These are phyloP conservation scores for Fonsecaea pedrosoi DNA, from an alignment of 2,329 filamentous ascomycete genomes.

Conservation along the genomic window DNA sequence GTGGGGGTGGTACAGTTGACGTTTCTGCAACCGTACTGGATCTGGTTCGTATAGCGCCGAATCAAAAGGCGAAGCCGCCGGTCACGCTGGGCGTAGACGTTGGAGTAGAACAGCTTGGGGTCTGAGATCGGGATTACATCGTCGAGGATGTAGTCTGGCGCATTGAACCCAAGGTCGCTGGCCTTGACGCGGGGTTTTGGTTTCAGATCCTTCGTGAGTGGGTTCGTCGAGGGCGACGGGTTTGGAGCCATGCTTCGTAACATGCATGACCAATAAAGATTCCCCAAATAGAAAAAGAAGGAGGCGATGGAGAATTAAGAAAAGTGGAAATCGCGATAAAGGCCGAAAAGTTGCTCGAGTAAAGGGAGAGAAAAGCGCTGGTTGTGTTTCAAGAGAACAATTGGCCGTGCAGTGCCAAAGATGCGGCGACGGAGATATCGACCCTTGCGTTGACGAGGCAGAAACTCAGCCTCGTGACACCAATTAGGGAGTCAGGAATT, in stretches of 20 bases:
- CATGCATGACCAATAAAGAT: constrained; percentile 29
- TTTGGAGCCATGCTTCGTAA: constrained; percentile 29
- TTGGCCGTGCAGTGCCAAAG: not conserved
- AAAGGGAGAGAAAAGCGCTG: not conserved
- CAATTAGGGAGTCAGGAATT: too few species aligned
- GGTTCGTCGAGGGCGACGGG: constrained; percentile 26
- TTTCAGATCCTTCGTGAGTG: constrained; percentile 24
- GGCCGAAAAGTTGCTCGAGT: not conserved
- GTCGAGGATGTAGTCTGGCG: constrained; percentile 29
- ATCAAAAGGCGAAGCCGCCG: constrained; percentile 39
- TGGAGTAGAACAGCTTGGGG: constrained; percentile 28
- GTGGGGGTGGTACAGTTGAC: constrained; percentile 74
- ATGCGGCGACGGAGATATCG: constrained; percentile 11
- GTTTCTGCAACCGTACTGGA: constrained; percentile 79
- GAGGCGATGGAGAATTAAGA: constrained; percentile 1
- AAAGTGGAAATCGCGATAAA: not conserved
- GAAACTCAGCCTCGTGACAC: constrained; percentile 23
- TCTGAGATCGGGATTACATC: constrained; percentile 34
- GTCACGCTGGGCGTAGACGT: constrained; percentile 34
- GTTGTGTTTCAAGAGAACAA: constrained; percentile 6
- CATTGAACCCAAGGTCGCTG: constrained; percentile 27
- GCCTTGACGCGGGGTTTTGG: constrained; percentile 27
- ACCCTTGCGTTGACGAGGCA: not conserved
- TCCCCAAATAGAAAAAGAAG: not conserved
- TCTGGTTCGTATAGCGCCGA: constrained; percentile 71